Base-by-base conservation (phyloP, 1,139 yeast species). In the Candida labiduridarum region DNA sequence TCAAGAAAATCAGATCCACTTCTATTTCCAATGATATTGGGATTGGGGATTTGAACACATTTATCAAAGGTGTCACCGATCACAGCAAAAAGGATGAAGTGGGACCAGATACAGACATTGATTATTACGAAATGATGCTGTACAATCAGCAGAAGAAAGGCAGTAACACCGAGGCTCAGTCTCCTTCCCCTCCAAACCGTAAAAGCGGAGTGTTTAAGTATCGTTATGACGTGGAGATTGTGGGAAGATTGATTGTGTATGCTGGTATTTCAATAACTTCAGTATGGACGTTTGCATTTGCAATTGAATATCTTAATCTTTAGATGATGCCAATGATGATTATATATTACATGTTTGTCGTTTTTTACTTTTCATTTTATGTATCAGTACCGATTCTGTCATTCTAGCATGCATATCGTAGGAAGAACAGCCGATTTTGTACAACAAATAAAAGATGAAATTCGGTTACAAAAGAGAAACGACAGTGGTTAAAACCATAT, bases 161-260 rank as follows among this genome's bases (percentile, higher is more conserved):
- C n/a, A 39, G 45, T 8, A 49, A 44, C 16, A 40, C 43, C 3
- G 41, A 41, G 12, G 30, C 34, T 15, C 36, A 33, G 6, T 25
- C 41, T 19, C 48, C 48, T 11, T 44, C 16, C 25, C 55, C 27
- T 46, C 45, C 43, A 35, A 36, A 2, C n/a, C 49, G 53, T 10
- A 54, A 56, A 29, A 69, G 76, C 51, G 79, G 76, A 4, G 85
- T 72, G 42, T 82, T 69, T 63, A 74, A 66, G 61, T 72, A 82
- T 10, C 72, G 91, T 49, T 85, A 84, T 60, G 94, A 87, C 55
- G 85, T 87, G 30, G 92, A 86, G 56, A 87, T 87, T 15, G 71
- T 88, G 42, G 89, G 94, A 11, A 75, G 92, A 59, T 66, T 88
- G 52, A 71, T 86, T 16, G 87, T 89, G 1, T 90, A 90, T 65